Evolutionary conservation across 2,329 filamentous ascomycete species (phyloP), one percentile per base, ranked within the genome.

Genomic region (Chaetomium olivaceum): DNA sequence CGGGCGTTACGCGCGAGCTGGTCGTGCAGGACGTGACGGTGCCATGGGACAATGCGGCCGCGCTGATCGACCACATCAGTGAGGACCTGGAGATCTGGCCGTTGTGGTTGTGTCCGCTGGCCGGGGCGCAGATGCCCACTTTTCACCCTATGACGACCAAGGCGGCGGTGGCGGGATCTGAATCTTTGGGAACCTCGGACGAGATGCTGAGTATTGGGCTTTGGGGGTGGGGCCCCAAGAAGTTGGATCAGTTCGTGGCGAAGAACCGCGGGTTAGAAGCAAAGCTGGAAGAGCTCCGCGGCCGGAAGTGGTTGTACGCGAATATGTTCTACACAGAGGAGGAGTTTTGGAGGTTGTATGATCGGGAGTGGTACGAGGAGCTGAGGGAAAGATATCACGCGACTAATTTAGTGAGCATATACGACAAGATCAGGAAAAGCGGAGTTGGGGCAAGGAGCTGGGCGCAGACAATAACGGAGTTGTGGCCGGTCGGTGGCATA

Each of bases 241-340:
- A 55, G 6, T 16, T 12, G 4, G 56, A 55, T 2, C 12, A 3
- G 2, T 59, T 59, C 39, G 43, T 64, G 8, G 6, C 4, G 7
- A 31, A 56, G n/a, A 64, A 60, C 27, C 21, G 29, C 12, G 57
- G 25, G 1, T 25, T 64, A 9, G 48, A 63, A 11, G 16, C 16
- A 0, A 36, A 46, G 31, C 31, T 63, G 55, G 23, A 33, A n/a
- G 19, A 21, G 33, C 25, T 59, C 9, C 33, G 48, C 11, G 62
- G 62, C n/a, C 46, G 62, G 3, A 63, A 63, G 56, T 29, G 51
- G 36, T 36, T 60, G 46, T 64, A 60, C 33, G 27, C 62, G 19
- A 57, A 64, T 11, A 56, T 27, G n/a, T 56, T 31, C 8, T 59
- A 64, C 25, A 33, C 33, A 5, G 56, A 64, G 50, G 56, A 55